These are phyloP conservation scores for Cadophora luteo-olivacea DNA, from an alignment of 2,329 filamentous ascomycete genomes.

Conservation along the genomic window DNA sequence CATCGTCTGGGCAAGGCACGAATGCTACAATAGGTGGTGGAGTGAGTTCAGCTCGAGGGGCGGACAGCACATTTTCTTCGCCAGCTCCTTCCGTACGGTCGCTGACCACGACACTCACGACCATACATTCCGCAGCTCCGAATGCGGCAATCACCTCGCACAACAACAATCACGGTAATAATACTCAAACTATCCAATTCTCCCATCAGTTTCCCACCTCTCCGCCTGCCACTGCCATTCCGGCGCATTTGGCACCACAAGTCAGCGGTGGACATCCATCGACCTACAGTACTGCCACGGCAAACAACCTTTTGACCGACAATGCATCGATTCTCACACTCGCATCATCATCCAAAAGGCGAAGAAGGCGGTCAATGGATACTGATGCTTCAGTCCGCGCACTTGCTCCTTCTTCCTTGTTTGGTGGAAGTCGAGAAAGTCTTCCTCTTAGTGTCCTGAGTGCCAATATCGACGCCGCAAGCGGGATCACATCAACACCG, in stretches of 20 bases:
- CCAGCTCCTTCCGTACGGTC: slow-evolving; percentile 82
- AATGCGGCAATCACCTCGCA: slow-evolving; percentile 52
- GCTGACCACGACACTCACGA: slow-evolving; percentile 83
- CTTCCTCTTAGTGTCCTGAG: slow-evolving; percentile 81
- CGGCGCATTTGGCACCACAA: slow-evolving; percentile 67
- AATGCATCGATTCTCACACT: slow-evolving; percentile 87
- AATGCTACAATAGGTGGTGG: slow-evolving; percentile 72
- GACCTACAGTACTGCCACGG: slow-evolving; percentile 79
- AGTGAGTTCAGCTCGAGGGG: slow-evolving; percentile 71
- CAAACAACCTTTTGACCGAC: slow-evolving; percentile 82
- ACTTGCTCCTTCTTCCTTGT: slow-evolving; percentile 81
- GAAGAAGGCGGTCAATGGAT: slow-evolving; percentile 79
- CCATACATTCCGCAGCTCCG: slow-evolving; percentile 77
- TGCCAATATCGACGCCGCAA: slow-evolving; percentile 66
- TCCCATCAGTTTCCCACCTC: slow-evolving; percentile 69
- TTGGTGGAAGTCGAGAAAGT: slow-evolving; percentile 81
- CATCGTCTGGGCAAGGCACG: slow-evolving; percentile 74
- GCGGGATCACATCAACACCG: slow-evolving; percentile 53
- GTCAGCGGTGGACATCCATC: slow-evolving; percentile 60
- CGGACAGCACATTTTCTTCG: slow-evolving; percentile 80
- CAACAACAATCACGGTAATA: slow-evolving; percentile 42
- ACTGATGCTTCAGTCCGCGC: slow-evolving; percentile 87
- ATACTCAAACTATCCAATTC: slow-evolving; percentile 58
- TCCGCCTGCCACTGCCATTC: slow-evolving; percentile 74
- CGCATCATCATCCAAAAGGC: slow-evolving; percentile 80